Evolutionary conservation across 768 basidiomycete genomes (phyloP).

Genomic region (Leccinum broughii): DNA sequence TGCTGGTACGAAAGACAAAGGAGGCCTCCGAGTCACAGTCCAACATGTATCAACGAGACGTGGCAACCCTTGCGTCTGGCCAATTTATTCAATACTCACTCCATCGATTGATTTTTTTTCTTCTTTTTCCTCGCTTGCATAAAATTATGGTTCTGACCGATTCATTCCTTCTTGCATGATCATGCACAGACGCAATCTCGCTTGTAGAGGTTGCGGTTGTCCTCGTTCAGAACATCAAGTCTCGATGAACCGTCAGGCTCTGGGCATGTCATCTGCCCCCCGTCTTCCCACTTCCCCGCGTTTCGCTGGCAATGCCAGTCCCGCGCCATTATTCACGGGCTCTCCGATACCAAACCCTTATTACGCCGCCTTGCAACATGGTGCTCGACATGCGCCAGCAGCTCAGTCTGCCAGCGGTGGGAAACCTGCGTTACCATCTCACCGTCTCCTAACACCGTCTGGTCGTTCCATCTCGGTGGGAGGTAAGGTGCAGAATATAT

Average conservation of each 20-base stretch:
- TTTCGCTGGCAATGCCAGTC: conserved; percentile 21
- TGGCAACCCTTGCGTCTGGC: too few relatives aligned
- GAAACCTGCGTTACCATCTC: conserved; percentile 47
- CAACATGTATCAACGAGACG: too few relatives aligned
- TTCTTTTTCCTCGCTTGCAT: conserved; percentile 14
- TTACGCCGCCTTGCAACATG: conserved; percentile 17
- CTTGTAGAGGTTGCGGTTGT: conserved; percentile 77
- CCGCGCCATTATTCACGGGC: conserved; percentile 18
- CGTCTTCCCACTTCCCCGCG: conserved; percentile 28
- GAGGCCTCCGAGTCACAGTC: too few relatives aligned
- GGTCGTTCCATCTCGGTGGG: conserved; percentile 75
- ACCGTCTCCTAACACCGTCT: conserved; percentile 79
- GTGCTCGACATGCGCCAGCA: conserved; percentile 30
- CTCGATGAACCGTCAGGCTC: conserved; percentile 32
- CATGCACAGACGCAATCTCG: conserved; percentile 66
- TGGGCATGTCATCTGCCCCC: conserved; percentile 24
- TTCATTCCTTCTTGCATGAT: conserved; percentile 48
- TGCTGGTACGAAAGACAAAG: too few relatives aligned
- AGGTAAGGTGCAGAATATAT: conserved; percentile 79
- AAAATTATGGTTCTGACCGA: conserved; percentile 44
- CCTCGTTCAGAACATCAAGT: conserved; percentile 46
- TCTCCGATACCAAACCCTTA: conserved; percentile 32
- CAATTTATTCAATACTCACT: background rate
- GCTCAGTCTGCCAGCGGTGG: conserved; percentile 19
- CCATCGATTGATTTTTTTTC: background rate